phyloP scores from a whole-genome alignment of 257 asterid genomes.

The Solanum appendiculatum region DNA sequence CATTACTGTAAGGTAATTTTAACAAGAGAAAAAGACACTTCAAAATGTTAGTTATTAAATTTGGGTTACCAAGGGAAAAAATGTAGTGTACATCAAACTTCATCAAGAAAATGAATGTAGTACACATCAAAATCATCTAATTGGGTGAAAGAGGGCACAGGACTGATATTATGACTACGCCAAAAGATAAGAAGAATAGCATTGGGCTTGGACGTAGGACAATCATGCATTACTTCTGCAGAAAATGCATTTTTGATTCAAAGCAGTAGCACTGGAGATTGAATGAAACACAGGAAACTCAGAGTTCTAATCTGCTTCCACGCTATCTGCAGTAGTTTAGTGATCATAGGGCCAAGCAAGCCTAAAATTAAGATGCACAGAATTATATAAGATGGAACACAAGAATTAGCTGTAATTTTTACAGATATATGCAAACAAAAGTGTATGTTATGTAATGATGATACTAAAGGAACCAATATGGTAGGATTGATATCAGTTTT shows the following conservation, averaged over 20 bases:
- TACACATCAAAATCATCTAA: background rate
- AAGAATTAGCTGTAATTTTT: slow-evolving; percentile 5
- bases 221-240: background rate
- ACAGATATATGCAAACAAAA: background rate
- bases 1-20: background rate
- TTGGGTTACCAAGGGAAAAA: background rate
- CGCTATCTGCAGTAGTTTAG: background rate
- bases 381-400: background rate
- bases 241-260: background rate
- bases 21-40: background rate
- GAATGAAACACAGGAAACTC: background rate
- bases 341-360: background rate
- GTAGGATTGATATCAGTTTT: background rate
- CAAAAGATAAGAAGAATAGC: background rate
- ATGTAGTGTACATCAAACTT: background rate
- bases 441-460: background rate
- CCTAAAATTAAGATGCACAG: background rate
- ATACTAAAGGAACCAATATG: background rate
- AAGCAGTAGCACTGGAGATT: background rate
- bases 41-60: background rate
- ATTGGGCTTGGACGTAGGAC: background rate
- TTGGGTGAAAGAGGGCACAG: background rate
- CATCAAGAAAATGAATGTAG: background rate
- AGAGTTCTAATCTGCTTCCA: background rate
- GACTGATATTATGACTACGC: background rate